Evolutionary conservation across 257 asterid genomes (phyloP), one percentile per base, ranked within the genome.

Genomic region (Handroanthus guayacan): DNA sequence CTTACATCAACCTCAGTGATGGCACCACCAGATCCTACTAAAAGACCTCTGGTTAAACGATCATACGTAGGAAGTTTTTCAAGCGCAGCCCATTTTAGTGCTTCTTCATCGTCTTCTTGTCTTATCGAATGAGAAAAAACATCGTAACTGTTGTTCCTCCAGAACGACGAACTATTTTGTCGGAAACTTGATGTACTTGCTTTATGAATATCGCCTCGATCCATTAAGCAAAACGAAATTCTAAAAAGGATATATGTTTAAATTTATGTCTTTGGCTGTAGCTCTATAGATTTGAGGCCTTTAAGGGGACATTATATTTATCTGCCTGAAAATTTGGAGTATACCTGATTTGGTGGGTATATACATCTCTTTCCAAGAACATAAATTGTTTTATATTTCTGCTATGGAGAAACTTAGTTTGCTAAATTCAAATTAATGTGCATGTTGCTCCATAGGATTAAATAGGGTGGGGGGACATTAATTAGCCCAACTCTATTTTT

Each of bases 51-150:
- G 31, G 56, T 69, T 13, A 83, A n/a, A 51, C 87, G 83, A 73
- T 80, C 79, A 50, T 63, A 80, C 13, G 87, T 83, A 3, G 83
- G 84, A 25, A 80, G 84, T 45, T 71, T 83, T 14, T 83, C 84
- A 0, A 80, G 81, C 16, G 87, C 79, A 6, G 87, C 84, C 84
- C 82, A 83, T 34, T 83, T 80, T 14, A 83, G 57, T 4, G 81
- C 82, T 25, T 69, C 83, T 78, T 83, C 87, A 0, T 80, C 87
- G 3, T 83, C 78, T 9, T 77, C 78, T 2, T 70, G 63, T 63
- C 79, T 74, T 12, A 18, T 3, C 6, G 82, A 78, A 45, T 43
- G 36, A 2, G 83, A 80, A 8, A 79, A 76, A 11, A 51, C 20
- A 18, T 56, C 84, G 34, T 45, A 8, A 6, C 63, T 48, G 5